These are phyloP conservation scores for Centaurea solstitialis DNA, from an alignment of 129 eudicot species.

Conservation along the genomic window DNA sequence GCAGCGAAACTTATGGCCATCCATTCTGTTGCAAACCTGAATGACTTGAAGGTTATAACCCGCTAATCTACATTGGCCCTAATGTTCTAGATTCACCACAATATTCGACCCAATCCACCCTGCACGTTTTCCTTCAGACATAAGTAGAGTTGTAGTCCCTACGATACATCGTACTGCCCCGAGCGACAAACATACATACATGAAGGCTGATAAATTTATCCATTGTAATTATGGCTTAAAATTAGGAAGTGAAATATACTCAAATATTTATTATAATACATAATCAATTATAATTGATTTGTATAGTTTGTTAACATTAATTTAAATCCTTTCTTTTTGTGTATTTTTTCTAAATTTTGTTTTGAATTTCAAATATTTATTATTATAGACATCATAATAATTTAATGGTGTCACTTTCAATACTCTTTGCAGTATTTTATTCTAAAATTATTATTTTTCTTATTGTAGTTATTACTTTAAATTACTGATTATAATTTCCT, in stretches of 20 bases:
- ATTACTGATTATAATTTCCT: neutral
- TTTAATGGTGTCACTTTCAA: neutral
- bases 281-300: too few species aligned
- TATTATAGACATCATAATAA: neutral
- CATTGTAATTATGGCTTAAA: neutral
- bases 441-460: neutral
- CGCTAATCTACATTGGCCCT: too few species aligned
- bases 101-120: too few species aligned
- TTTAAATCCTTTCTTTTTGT: neutral
- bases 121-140: too few species aligned
- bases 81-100: too few species aligned
- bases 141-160: too few species aligned
- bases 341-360: neutral
- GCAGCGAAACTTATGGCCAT: too few species aligned
- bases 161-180: too few species aligned
- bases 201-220: neutral
- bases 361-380: neutral
- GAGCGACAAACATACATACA: too few species aligned
- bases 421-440: neutral
- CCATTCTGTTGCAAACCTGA: too few species aligned
- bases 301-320: neutral
- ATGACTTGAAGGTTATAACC: too few species aligned
- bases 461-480: neutral
- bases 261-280: neutral
- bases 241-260: neutral